phyloP scores from a whole-genome alignment of 1,139 yeast genomes.

The Yamadazyma siamensis region DNA sequence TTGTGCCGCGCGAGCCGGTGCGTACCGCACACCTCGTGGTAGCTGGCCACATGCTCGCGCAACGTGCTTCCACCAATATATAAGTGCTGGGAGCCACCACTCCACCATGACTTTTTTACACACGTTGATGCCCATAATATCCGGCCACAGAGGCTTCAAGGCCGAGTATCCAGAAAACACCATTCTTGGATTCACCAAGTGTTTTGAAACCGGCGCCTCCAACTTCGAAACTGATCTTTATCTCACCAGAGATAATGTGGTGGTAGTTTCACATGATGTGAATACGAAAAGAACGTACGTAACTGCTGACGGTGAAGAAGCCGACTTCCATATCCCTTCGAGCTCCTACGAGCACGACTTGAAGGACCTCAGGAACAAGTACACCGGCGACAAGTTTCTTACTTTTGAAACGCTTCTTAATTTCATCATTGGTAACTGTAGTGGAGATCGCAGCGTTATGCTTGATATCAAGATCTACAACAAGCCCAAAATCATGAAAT shows the following conservation, averaged over 20 bases:
- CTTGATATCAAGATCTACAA: conserved; percentile 79
- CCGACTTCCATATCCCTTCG: conserved; percentile 39
- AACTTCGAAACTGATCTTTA: conserved; percentile 85
- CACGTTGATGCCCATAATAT: conserved; percentile 25
- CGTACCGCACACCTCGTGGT: neutral
- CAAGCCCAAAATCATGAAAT: conserved; percentile 53
- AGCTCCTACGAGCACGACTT: conserved; percentile 39
- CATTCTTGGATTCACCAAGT: conserved; percentile 65
- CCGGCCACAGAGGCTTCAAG: conserved; percentile 54
- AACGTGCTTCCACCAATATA: neutral
- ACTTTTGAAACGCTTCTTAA: conserved; percentile 56
- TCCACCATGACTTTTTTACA: neutral
- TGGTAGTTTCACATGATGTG: conserved; percentile 75
- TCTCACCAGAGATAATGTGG: conserved; percentile 65
- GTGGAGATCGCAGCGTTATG: conserved; percentile 45
- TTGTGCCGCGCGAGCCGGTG: no score
- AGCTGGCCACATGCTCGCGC: neutral
- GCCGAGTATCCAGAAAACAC: conserved; percentile 78
- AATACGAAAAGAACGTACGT: conserved; percentile 62
- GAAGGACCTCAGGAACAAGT: conserved; percentile 50
- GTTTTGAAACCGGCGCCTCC: conserved; percentile 65
- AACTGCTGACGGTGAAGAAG: conserved; percentile 34
- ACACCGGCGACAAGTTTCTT: conserved; percentile 57
- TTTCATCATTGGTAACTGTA: conserved; percentile 50
- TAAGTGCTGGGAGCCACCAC: neutral